A percentile compares a stretch with the other conserved stretches of the same genome.
phyloP scores from a whole-genome alignment of 208 protist genomes.

The Leishmania tarentolae region DNA sequence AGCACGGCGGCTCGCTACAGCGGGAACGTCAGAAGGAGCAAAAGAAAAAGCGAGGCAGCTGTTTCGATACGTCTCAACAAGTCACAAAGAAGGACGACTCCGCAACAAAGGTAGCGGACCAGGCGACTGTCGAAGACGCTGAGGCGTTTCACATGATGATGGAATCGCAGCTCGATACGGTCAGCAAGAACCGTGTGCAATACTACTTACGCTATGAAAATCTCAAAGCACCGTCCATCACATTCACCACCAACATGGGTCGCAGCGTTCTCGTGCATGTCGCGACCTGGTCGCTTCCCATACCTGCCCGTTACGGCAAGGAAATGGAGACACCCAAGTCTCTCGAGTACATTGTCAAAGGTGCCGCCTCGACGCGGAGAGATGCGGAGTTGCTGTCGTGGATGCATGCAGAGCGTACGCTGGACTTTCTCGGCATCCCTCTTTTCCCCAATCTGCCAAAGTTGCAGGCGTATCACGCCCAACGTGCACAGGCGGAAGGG shows the following conservation, averaged over 20 bases:
- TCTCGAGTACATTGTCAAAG: constrained; percentile 36
- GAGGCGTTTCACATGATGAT: constrained; percentile 26
- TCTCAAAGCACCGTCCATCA: constrained; percentile 2
- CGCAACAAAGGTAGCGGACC: background rate
- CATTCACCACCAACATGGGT: constrained; percentile 12
- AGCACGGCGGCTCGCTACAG: constrained; percentile 61
- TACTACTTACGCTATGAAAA: constrained; percentile 82
- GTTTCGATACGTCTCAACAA: background rate
- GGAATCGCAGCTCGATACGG: constrained; percentile 64
- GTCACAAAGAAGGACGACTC: background rate
- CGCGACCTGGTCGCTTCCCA: constrained; percentile 45
- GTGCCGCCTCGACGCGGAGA: constrained; percentile 68
- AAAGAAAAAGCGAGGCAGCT: background rate
- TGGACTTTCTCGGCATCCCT: constrained; percentile 70
- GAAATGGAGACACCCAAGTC: background rate
- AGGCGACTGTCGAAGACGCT: background rate
- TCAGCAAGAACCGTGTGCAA: constrained; percentile 69
- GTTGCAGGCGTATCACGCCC: constrained; percentile 75
- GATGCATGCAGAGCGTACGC: constrained; percentile 89
- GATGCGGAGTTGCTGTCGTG: constrained; percentile 87
- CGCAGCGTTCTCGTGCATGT: constrained; percentile 51
- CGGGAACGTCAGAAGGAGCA: constrained; percentile 55
- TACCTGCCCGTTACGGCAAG: constrained; percentile 33
- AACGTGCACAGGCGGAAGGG: constrained; percentile 43
- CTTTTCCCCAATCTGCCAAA: constrained; percentile 85